A percentile compares a stretch with the other conserved stretches of the same genome.
phyloP scores from a whole-genome alignment of 306 rosid species.

The Lablab purpureus region DNA sequence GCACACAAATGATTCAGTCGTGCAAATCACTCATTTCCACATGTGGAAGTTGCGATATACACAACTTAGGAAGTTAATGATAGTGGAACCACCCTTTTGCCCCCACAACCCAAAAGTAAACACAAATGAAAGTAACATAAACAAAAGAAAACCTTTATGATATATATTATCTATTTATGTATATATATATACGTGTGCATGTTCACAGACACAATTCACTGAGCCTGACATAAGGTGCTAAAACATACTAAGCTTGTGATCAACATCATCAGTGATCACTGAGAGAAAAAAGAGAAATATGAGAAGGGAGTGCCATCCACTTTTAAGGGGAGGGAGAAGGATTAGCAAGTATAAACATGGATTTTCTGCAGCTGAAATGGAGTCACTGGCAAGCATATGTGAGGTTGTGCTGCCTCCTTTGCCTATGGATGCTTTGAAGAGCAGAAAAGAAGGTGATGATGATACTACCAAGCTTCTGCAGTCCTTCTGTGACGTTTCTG shows the following conservation, averaged over 20 bases:
- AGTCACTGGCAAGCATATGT: slow-evolving; percentile 67
- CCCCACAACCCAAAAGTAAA: neutral
- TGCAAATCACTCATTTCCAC: neutral
- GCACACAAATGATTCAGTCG: neutral
- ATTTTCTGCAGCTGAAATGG: slow-evolving; percentile 64
- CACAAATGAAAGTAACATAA: neutral
- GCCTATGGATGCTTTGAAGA: slow-evolving; percentile 48
- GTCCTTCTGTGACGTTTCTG: slow-evolving; percentile 64
- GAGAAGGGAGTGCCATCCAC: slow-evolving; percentile 64
- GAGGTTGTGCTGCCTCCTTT: slow-evolving; percentile 73
- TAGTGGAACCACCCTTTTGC: neutral
- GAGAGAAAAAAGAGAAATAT: slow-evolving; percentile 18
- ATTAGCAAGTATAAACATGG: slow-evolving; percentile 61
- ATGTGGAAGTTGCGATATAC: neutral
- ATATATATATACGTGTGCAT: neutral
- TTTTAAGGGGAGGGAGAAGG: slow-evolving; percentile 67
- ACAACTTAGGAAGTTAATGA: neutral
- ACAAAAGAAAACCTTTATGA: neutral
- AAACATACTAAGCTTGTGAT: neutral
- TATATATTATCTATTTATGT: too few species aligned
- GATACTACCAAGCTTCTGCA: slow-evolving; percentile 22
- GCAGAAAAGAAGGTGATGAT: slow-evolving; percentile 8
- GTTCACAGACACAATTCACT: neutral
- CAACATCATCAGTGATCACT: slow-evolving; percentile 5
- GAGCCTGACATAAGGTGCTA: neutral